Conservation (phyloP, 345 rosid species). For the Salix dunnii region DNA sequence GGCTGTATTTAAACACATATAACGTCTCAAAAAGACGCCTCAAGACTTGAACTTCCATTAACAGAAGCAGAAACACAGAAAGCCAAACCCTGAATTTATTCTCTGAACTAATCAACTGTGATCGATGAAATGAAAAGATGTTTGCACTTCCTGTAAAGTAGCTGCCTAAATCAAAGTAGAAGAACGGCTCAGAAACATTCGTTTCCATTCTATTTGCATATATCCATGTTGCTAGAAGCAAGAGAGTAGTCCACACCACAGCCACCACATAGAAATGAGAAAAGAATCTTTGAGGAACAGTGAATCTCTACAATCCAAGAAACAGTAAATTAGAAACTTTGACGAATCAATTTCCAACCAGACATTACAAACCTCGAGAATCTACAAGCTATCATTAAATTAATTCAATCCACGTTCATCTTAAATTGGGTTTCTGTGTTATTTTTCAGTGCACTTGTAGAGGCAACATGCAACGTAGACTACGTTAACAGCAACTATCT, state of each 20-base stretch:
- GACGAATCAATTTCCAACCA: neutral
- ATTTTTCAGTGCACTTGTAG: neutral
- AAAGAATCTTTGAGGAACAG: conserved; percentile 68
- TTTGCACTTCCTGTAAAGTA: conserved; percentile 51
- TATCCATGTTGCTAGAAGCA: conserved; percentile 55
- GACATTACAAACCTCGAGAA: neutral
- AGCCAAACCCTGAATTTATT: conserved; percentile 46
- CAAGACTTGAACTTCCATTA: conserved; percentile 66
- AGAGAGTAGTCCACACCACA: conserved; percentile 59
- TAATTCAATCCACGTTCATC: neutral
- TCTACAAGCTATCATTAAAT: neutral
- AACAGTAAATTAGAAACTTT: neutral
- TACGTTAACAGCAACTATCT: neutral
- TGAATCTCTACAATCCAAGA: conserved; percentile 52
- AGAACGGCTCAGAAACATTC: conserved; percentile 36
- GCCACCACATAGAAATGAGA: conserved; percentile 62
- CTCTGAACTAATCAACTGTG: conserved; percentile 33
- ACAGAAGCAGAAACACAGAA: conserved; percentile 53
- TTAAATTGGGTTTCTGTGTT: neutral
- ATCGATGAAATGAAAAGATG: conserved; percentile 40
- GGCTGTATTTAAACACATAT: conserved; percentile 56
- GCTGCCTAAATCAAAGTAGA: conserved; percentile 36
- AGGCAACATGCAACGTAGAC: neutral
- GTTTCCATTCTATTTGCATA: conserved; percentile 48
- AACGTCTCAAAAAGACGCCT: conserved; percentile 63